Evolutionary conservation across 2,329 filamentous ascomycete species (phyloP).

Genomic region (Talaromyces sp.): DNA sequence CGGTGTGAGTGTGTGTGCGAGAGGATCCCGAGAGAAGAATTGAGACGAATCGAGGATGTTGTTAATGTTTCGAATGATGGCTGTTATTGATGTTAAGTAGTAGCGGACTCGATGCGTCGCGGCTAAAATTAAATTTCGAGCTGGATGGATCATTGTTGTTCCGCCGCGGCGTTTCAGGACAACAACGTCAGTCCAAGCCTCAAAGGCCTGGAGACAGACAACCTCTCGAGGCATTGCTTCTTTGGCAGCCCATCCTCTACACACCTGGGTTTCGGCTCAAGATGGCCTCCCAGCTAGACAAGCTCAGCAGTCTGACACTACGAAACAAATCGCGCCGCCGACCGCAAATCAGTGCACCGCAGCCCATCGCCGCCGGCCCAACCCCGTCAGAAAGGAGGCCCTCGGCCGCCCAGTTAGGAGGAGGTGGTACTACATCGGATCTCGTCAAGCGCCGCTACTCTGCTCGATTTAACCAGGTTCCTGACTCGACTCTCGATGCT

Average conservation of each 20-base stretch:
- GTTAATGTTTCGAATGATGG: background rate
- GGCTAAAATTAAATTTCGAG: slow-evolving; percentile 21
- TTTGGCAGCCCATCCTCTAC: background rate
- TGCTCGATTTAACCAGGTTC: slow-evolving; percentile 77
- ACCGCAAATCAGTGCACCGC: slow-evolving; percentile 58
- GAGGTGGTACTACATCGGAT: slow-evolving; percentile 62
- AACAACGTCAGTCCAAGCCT: background rate
- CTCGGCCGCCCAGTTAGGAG: slow-evolving; percentile 42
- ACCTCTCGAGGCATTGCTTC: background rate
- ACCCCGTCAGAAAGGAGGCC: slow-evolving; percentile 37
- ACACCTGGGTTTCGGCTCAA: background rate
- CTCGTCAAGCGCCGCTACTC: slow-evolving; percentile 94
- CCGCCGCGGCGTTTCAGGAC: slow-evolving; percentile 33
- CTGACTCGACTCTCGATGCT: slow-evolving; percentile 62
- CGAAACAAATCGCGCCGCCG: slow-evolving; percentile 52
- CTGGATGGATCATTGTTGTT: slow-evolving; percentile 35
- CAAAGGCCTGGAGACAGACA: background rate
- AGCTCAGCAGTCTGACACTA: slow-evolving; percentile 55
- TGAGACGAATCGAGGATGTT: background rate
- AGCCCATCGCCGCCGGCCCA: slow-evolving; percentile 50
- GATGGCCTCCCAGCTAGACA: slow-evolving; percentile 16
- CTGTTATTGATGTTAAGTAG: slow-evolving; percentile 8
- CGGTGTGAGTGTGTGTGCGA: slow-evolving; percentile 19
- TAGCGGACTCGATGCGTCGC: background rate
- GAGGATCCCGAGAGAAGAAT: background rate